These are phyloP conservation scores for Elsinoe ampelina DNA, from an alignment of 2,329 filamentous ascomycete genomes.

Conservation along the genomic window DNA sequence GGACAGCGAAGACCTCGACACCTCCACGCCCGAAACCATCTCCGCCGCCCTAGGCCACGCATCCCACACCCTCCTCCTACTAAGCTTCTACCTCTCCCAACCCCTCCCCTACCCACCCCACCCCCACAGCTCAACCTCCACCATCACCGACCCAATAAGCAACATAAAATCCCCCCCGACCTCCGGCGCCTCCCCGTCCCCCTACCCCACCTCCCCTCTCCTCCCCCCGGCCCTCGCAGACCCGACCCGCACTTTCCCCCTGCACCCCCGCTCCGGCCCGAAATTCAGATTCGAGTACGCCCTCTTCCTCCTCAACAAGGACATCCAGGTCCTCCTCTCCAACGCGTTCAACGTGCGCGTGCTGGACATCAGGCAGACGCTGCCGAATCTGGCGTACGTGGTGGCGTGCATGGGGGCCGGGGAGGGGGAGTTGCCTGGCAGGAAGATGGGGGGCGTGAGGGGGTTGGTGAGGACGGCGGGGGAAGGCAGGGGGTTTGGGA, in stretches of 20 bases:
- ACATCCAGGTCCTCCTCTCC: slow-evolving; percentile 64
- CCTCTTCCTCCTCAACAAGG: slow-evolving; percentile 92
- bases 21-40: slow-evolving; percentile 59
- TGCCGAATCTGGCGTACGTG: slow-evolving; percentile 89
- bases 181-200: slow-evolving; percentile 25
- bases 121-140: slow-evolving; percentile 62
- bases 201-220: slow-evolving; percentile 11
- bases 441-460: slow-evolving; percentile 46
- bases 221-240: slow-evolving; percentile 12
- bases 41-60: slow-evolving; percentile 76
- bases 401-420: slow-evolving; percentile 83
- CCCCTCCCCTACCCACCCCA: slow-evolving; percentile 73
- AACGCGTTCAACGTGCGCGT: slow-evolving; percentile 63
- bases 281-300: slow-evolving; percentile 92
- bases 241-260: slow-evolving; percentile 53
- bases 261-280: slow-evolving; percentile 59
- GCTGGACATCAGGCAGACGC: slow-evolving; percentile 80
- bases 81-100: slow-evolving; percentile 74
- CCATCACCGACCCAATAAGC: slow-evolving; percentile 64
- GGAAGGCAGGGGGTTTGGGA: slow-evolving; percentile 15
- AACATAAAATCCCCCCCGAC: slow-evolving; percentile 15
- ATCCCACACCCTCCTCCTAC: slow-evolving; percentile 60
- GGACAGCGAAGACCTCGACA: slow-evolving; percentile 63
- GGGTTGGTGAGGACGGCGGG: slow-evolving; percentile 30
- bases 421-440: slow-evolving; percentile 49